Base-by-base conservation (phyloP, 805 yeast genomes). In the Kuraishia borneana region DNA sequence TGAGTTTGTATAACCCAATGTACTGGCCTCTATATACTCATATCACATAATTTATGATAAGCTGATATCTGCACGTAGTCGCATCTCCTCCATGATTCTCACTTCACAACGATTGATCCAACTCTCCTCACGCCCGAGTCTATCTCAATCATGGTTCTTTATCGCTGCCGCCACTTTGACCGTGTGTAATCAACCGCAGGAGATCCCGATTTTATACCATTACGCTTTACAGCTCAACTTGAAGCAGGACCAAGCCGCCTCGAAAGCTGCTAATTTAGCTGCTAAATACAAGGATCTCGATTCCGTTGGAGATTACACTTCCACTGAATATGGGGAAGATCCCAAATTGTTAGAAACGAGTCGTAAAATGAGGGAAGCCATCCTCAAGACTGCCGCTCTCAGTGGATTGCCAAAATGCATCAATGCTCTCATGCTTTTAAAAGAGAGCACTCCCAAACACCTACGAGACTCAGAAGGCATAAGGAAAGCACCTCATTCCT, bases 391-490 rank as follows among this genome's bases (percentile, higher is more conserved):
- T 3, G 68, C 81, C 1, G 94, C 95, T 0, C 58, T 88, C 31
- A 73, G 76, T 12, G 96, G 96, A 0, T 62, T 87, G 10, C 96
- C 96, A 1, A 78, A 77, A 44, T 72, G 87, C 2, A 88, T 88
- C 52, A 88, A 87, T 52, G 70, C 94, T 1, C 56, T 88, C 46
- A 78, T 72, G 44, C 62, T 65, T 13, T 60, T 87, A 37, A 73
- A 72, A 39, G 68, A 68, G 19, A 74, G 64, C 1, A 83, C 95
- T 0, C 95, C 95, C 2, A 17, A 21, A 14, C 12, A 21, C 14
- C 48, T 75, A 20, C 49, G 70, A 8, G 62, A 61, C 5, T 43
- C 29, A 3, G 16, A 16, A 2, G 32, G 27, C 3, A 21, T 27
- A 4, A 25, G 45, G 1, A 45, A 46, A 18, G 36, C 55, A 22